These are phyloP conservation scores for Thelonectria blattea DNA, from an alignment of 2,329 filamentous ascomycete genomes.

Conservation along the genomic window DNA sequence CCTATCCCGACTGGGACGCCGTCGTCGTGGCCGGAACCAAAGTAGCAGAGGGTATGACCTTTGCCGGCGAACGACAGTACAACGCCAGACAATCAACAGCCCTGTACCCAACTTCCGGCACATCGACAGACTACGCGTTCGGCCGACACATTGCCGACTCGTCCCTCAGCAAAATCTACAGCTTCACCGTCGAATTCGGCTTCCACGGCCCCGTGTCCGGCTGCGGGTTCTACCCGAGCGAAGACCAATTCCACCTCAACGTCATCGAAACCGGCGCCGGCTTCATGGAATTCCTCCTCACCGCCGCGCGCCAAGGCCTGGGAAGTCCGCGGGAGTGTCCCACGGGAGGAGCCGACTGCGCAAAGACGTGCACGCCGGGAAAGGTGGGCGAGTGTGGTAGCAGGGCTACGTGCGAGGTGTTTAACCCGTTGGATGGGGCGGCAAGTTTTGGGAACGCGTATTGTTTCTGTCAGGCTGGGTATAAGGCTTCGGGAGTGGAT, in stretches of 20 bases:
- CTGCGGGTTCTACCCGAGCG: constrained; percentile 45
- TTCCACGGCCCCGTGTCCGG: constrained; percentile 39
- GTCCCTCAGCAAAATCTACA: constrained; percentile 43
- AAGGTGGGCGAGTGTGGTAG: background rate
- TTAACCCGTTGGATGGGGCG: background rate
- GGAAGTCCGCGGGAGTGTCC: constrained; percentile 2
- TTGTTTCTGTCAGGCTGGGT: constrained; percentile 14
- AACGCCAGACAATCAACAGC: background rate
- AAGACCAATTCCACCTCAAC: constrained; percentile 43
- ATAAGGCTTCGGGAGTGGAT: background rate
- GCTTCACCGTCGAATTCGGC: constrained; percentile 49
- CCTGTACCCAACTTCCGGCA: constrained; percentile 41
- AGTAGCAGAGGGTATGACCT: background rate
- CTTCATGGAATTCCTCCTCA: constrained; percentile 46
- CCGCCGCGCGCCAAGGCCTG: background rate
- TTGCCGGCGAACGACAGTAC: background rate
- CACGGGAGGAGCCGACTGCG: background rate
- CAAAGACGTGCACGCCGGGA: background rate
- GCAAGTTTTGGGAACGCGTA: background rate
- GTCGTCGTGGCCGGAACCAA: background rate
- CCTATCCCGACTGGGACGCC: background rate
- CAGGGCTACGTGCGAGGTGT: constrained; percentile 2
- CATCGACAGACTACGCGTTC: constrained; percentile 48
- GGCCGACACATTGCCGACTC: constrained; percentile 43
- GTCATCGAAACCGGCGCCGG: constrained; percentile 47